A percentile compares a stretch with the other conserved stretches of the same genome.
Conservation (phyloP, 2,329 filamentous ascomycete genomes). For the Massarina eburnea region DNA sequence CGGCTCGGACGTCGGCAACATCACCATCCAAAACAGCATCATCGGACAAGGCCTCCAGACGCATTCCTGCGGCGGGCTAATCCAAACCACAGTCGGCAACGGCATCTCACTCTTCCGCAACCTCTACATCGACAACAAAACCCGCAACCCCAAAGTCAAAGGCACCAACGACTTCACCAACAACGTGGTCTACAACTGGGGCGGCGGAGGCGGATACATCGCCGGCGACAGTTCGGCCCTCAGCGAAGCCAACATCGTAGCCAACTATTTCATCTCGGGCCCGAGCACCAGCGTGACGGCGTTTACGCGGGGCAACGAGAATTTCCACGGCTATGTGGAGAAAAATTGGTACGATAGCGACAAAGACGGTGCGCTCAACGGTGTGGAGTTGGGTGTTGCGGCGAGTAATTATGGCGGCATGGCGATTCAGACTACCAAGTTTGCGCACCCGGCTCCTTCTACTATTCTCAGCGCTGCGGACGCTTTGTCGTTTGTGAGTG, state of each 20-base stretch:
- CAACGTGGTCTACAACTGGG: conserved; percentile 60
- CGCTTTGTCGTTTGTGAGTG: conserved; percentile 46
- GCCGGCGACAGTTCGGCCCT: conserved; percentile 53
- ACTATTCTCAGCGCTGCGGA: conserved; percentile 44
- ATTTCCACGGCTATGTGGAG: conserved; percentile 57
- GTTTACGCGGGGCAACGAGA: conserved; percentile 58
- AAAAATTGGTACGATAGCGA: conserved; percentile 57
- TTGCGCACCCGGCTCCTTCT: conserved; percentile 48
- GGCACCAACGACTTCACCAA: conserved; percentile 57
- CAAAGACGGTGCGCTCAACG: conserved; percentile 53
- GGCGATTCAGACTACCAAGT: conserved; percentile 45
- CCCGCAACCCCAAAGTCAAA: conserved; percentile 60
- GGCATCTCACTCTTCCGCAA: conserved; percentile 57
- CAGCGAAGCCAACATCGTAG: conserved; percentile 56
- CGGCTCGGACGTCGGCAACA: conserved; percentile 48
- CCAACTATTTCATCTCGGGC: conserved; percentile 61
- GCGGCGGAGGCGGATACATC: conserved; percentile 57
- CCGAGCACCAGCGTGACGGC: conserved; percentile 53
- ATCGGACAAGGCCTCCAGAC: conserved; percentile 58
- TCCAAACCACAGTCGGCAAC: conserved; percentile 50
- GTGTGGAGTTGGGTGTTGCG: conserved; percentile 47
- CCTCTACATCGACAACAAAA: conserved; percentile 61
- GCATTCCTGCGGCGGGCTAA: conserved; percentile 56
- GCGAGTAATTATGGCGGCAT: conserved; percentile 53
- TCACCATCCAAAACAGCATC: conserved; percentile 57